Evolutionary conservation across 768 basidiomycete genomes (phyloP).

Genomic region (Leucosporidium yakuticum): DNA sequence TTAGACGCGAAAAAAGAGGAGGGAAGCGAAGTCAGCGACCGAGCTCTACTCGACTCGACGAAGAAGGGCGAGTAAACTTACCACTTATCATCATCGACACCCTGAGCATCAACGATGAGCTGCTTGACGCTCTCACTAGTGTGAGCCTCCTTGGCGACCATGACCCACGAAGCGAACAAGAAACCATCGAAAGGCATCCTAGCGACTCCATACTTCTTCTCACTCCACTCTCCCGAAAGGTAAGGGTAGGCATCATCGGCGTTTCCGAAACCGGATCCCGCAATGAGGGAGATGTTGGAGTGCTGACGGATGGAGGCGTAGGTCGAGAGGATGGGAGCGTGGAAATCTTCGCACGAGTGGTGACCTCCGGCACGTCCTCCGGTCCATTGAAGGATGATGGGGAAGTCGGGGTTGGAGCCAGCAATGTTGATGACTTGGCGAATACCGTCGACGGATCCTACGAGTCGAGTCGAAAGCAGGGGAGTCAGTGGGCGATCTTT

Average conservation of each 20-base stretch:
- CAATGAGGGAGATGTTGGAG: slow-evolving; percentile 79
- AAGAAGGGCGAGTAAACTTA: neutral
- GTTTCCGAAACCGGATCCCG: slow-evolving; percentile 91
- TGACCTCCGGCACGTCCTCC: slow-evolving; percentile 98
- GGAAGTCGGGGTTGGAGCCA: slow-evolving; percentile 86
- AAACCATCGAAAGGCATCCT: slow-evolving; percentile 99
- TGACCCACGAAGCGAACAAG: slow-evolving; percentile 90
- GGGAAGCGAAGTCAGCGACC: neutral
- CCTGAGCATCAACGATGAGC: slow-evolving; percentile 87
- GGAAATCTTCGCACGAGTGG: slow-evolving; percentile 98
- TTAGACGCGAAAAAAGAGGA: too few species aligned
- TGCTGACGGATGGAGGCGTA: slow-evolving; percentile 86
- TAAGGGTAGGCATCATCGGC: slow-evolving; percentile 88
- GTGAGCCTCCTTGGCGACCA: slow-evolving; percentile 98
- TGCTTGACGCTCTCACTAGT: slow-evolving; percentile 92
- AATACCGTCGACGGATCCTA: slow-evolving; percentile 81
- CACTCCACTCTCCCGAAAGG: slow-evolving; percentile 91
- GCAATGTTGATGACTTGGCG: slow-evolving; percentile 96
- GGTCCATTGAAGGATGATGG: slow-evolving; percentile 97
- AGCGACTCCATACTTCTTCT: slow-evolving; percentile 69
- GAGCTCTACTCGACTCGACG: neutral
- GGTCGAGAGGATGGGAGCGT: slow-evolving; percentile 85
- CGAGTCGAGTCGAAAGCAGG: neutral
- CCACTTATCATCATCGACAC: slow-evolving; percentile 79
- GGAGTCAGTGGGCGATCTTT: too few species aligned